Evolutionary conservation across 495 filamentous ascomycete species (phyloP), one percentile per base, ranked within the genome.

Genomic region (Aspergillus carlsbadensis): DNA sequence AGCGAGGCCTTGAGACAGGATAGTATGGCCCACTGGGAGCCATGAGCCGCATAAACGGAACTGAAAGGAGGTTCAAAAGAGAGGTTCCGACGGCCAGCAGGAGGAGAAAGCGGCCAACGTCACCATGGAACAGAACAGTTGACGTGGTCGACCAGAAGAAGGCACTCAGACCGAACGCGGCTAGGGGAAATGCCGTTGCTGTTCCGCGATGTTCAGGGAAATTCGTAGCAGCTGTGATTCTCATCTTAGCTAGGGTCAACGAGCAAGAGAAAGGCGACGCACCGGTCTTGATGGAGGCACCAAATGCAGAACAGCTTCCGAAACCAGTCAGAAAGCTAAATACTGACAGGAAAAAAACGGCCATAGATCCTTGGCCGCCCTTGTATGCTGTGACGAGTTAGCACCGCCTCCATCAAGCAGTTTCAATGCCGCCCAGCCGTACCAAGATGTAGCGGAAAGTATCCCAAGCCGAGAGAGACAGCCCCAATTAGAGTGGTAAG

Each of bases 151-250:
- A 88, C 76, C 96, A 98, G 80, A 98, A 96, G 68, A 98, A 91
- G 44, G 94, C 94, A 72, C 93, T 96, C 29, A 98, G 78, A 21
- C 94, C 94, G 69, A 98, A 97, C 5, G 90, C 91, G 39, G 93
- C 86, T 42, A 98, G 74, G 6, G 94, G 93, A 65, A 98, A 90
- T 2, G 91, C 92, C 6, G 94, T 98, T 13, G 94, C 94, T 17
- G 93, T 96, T 51, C 95, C 94, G 41, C 94, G 85, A 64, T 96
- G 88, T 33, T 86, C 78, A 2, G 93, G 95, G 81, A 91, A 98
- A 70, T 98, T 98, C 39, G 92, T 77, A 31, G 95, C 92, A 54
- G 90, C 93, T 79, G 33, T 0, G 51, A 43, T 41, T n/a, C n/a
- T n/a, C 18, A 21, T n/a, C 14, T 63, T 51, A 59, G 62, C 41